Evolutionary conservation across 257 asterid genomes (phyloP).

Genomic region (Haberlea rhodopensis): DNA sequence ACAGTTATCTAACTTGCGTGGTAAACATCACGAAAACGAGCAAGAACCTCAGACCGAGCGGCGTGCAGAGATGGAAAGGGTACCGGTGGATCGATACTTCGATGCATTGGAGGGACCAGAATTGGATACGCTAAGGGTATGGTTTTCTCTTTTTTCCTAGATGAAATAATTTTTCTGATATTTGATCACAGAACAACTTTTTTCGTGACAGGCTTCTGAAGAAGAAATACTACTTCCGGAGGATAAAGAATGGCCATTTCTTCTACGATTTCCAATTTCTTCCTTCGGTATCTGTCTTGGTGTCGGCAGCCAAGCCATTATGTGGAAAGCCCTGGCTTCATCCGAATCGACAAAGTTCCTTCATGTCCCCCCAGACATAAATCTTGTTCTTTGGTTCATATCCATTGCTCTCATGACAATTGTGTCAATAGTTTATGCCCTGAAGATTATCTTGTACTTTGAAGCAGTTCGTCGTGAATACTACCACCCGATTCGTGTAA

Average conservation of each 20-base stretch:
- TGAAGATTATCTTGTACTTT: conserved; percentile 72
- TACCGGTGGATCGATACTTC: conserved; percentile 63
- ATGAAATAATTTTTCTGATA: background rate
- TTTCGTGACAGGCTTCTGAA: conserved; percentile 53
- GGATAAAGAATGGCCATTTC: conserved; percentile 86
- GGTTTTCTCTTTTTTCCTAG: background rate
- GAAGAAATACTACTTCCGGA: conserved; percentile 69
- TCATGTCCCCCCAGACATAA: conserved; percentile 42
- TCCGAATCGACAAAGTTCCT: conserved; percentile 64
- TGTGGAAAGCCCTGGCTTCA: conserved; percentile 77
- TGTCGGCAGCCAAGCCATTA: conserved; percentile 90
- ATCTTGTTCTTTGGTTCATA: conserved; percentile 62
- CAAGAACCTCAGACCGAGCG: conserved; percentile 29
- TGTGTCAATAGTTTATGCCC: conserved; percentile 40
- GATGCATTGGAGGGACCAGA: conserved; percentile 94
- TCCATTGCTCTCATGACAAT: conserved; percentile 45
- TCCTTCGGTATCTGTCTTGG: conserved; percentile 88
- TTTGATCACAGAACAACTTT: background rate
- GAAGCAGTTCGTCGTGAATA: conserved; percentile 96
- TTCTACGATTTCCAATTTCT: conserved; percentile 70
- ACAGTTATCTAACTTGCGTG: conserved; percentile 51
- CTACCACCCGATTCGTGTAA: conserved; percentile 81
- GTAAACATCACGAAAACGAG: conserved; percentile 36
- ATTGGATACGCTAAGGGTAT: conserved; percentile 66
- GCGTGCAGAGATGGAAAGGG: conserved; percentile 33